Percentiles rank a stretch among this genome's conserved stretches.
Conservation (phyloP, 441 rosid genomes). For the Isatis lusitanica region DNA sequence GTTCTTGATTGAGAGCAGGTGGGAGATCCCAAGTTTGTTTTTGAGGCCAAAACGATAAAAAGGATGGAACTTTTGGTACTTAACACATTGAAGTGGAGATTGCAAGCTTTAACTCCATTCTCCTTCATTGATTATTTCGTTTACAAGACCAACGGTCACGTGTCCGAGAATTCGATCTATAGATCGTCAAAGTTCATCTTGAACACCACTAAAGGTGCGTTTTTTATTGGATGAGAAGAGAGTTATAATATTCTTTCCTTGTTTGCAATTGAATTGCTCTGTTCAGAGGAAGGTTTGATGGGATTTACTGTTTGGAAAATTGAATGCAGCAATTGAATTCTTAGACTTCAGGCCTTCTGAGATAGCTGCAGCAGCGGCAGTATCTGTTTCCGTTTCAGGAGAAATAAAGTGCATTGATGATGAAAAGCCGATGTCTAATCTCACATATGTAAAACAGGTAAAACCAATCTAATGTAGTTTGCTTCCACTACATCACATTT, state of each 20-base stretch:
- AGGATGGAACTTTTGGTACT: conserved; percentile 68
- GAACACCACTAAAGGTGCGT: conserved; percentile 44
- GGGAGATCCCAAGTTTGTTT: conserved; percentile 53
- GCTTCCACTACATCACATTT: not conserved
- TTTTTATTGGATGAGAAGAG: conserved; percentile 6
- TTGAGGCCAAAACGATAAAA: conserved; percentile 57
- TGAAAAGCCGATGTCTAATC: conserved; percentile 40
- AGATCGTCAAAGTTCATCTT: conserved; percentile 47
- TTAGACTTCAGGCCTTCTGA: conserved; percentile 66
- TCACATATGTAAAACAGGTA: conserved; percentile 50
- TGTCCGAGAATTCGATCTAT: conserved; percentile 37
- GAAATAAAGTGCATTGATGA: conserved; percentile 37
- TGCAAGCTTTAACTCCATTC: conserved; percentile 55
- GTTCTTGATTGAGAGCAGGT: conserved; percentile 28
- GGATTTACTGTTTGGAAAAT: conserved; percentile 25
- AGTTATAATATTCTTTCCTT: conserved; percentile 24
- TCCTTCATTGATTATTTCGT: conserved; percentile 60
- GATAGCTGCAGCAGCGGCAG: conserved; percentile 61
- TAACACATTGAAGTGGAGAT: conserved; percentile 56
- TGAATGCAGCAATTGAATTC: conserved; percentile 59
- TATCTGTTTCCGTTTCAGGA: conserved; percentile 45
- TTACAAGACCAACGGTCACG: conserved; percentile 32
- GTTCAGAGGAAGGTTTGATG: conserved; percentile 1
- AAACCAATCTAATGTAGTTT: not conserved
- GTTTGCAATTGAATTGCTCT: conserved; percentile 13